Percentiles rank a stretch among this genome's conserved stretches.
phyloP scores from a whole-genome alignment of 371 early-diverging fungal genomes.

The Batrachochytrium dendrobatidis region DNA sequence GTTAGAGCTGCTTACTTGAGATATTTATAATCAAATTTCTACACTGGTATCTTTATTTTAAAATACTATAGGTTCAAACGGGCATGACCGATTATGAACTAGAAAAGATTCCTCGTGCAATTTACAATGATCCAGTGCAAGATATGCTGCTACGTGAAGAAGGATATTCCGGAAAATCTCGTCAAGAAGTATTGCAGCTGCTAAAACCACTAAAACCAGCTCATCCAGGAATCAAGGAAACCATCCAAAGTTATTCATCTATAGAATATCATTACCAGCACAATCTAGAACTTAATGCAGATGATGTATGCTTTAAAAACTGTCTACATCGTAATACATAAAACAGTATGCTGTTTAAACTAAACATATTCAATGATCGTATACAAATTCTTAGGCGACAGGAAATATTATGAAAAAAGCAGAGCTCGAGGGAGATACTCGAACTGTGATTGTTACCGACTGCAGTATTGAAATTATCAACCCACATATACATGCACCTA shows the following conservation, averaged over 20 bases:
- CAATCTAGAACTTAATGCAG: neutral
- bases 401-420: neutral
- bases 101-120: conserved; percentile 35
- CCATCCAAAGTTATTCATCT: neutral
- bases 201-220: neutral
- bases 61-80: conserved; percentile 7
- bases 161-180: conserved; percentile 21
- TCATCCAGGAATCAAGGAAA: neutral
- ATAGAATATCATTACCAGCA: neutral
- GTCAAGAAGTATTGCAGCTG: neutral
- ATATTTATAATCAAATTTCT: too few species aligned
- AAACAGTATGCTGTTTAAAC: too few species aligned
- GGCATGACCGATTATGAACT: conserved; percentile 24
- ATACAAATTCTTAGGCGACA: neutral
- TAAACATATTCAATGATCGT: too few species aligned
- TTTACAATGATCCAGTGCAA: conserved; percentile 30
- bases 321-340: neutral
- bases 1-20: too few species aligned
- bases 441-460: conserved; percentile 38
- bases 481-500: conserved; percentile 5
- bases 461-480: conserved; percentile 36
- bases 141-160: conserved; percentile 35
- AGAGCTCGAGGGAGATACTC: conserved; percentile 15
- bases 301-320: neutral
- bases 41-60: too few species aligned